Percentiles rank a stretch among this genome's conserved stretches.
phyloP scores from a whole-genome alignment of 805 yeast species.

The Yamadazyma ubonensis region DNA sequence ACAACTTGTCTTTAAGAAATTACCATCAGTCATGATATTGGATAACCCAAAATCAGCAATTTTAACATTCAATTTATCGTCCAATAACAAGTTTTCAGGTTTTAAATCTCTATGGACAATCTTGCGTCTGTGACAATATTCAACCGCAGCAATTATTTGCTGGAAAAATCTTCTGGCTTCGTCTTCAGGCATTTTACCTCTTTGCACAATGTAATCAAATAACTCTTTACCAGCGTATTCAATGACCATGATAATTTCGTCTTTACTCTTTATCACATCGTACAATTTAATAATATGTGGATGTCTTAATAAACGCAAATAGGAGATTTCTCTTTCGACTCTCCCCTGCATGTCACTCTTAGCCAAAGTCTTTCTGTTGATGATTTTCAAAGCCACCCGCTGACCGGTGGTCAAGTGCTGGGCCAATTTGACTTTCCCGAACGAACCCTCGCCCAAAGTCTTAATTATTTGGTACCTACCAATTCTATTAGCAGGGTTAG shows the following conservation, averaged over 20 bases:
- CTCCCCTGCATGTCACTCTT: slow-evolving; percentile 97
- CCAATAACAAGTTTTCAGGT: slow-evolving; percentile 88
- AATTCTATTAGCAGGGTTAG: slow-evolving; percentile 50
- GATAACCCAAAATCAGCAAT: slow-evolving; percentile 96
- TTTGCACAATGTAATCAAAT: slow-evolving; percentile 91
- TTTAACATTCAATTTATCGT: slow-evolving; percentile 87
- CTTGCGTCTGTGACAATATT: slow-evolving; percentile 93
- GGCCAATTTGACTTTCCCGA: slow-evolving; percentile 92
- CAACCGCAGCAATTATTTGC: slow-evolving; percentile 94
- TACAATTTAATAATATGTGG: slow-evolving; percentile 94
- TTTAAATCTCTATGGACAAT: slow-evolving; percentile 95
- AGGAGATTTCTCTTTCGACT: slow-evolving; percentile 90
- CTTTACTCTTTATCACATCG: slow-evolving; percentile 92
- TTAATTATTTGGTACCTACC: slow-evolving; percentile 93
- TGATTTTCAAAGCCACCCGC: slow-evolving; percentile 88
- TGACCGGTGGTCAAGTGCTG: slow-evolving; percentile 89
- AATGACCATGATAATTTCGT: slow-evolving; percentile 95
- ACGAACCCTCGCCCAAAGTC: slow-evolving; percentile 94
- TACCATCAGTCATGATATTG: slow-evolving; percentile 97
- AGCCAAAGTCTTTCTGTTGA: slow-evolving; percentile 87
- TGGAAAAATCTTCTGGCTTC: slow-evolving; percentile 94
- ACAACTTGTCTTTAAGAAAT: slow-evolving; percentile 89
- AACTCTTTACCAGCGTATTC: slow-evolving; percentile 96
- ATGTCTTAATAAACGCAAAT: slow-evolving; percentile 82
- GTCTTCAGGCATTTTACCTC: slow-evolving; percentile 87